These are phyloP conservation scores for Acrocalymma vagum DNA, from an alignment of 2,329 filamentous ascomycete genomes.

Conservation along the genomic window DNA sequence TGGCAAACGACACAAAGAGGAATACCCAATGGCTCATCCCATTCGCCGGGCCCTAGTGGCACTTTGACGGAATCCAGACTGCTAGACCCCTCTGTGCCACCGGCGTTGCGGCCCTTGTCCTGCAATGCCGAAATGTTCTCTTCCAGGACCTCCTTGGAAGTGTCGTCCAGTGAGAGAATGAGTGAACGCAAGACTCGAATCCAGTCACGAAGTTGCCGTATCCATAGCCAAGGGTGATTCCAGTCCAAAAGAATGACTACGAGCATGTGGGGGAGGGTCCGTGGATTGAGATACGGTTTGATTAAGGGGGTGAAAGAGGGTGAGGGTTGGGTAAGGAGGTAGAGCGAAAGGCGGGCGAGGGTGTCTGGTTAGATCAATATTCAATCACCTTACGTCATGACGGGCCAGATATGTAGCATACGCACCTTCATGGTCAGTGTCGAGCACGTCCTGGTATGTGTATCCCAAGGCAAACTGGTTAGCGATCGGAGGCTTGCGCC, in stretches of 20 bases:
- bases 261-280: constrained; percentile 84
- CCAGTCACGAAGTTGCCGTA: constrained; percentile 89
- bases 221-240: constrained; percentile 92
- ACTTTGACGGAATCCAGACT: constrained; percentile 59
- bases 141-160: constrained; percentile 84
- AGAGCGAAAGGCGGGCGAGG: constrained; percentile 86
- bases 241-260: constrained; percentile 94
- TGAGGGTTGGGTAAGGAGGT: constrained; percentile 86
- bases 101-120: constrained; percentile 56
- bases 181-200: constrained; percentile 82
- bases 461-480: constrained; percentile 94
- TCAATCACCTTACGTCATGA: background rate
- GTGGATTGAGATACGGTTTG: constrained; percentile 82
- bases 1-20: constrained; percentile 96
- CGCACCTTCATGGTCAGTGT: constrained; percentile 89
- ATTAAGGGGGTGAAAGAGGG: constrained; percentile 83
- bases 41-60: constrained; percentile 87
- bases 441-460: constrained; percentile 93
- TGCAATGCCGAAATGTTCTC: constrained; percentile 84
- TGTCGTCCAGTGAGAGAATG: constrained; percentile 74
- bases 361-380: constrained; percentile 68
- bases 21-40: constrained; percentile 88
- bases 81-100: constrained; percentile 35
- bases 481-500: constrained; percentile 75
- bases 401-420: background rate